These are phyloP conservation scores for Apiospora pterosperma DNA, from an alignment of 2,329 filamentous ascomycete genomes.

Conservation along the genomic window DNA sequence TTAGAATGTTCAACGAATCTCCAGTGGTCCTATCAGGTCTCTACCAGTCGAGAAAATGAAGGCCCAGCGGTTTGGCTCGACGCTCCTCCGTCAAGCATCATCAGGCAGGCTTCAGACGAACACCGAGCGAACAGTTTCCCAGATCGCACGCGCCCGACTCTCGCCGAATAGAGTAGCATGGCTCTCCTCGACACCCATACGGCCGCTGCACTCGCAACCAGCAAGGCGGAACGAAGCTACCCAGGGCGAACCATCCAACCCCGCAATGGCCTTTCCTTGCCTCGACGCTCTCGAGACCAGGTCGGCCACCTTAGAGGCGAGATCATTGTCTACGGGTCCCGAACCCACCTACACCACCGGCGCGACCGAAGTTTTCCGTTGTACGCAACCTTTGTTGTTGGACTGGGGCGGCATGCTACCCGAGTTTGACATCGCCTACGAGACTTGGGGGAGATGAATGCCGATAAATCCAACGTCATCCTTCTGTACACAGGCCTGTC, in stretches of 20 bases:
- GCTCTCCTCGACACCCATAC: conserved; percentile 9
- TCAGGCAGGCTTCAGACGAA: conserved; percentile 10
- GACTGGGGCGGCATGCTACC: conserved; percentile 95
- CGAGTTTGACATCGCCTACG: conserved; percentile 87
- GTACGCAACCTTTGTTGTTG: conserved; percentile 69
- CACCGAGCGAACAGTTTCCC: neutral
- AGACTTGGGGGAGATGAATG: conserved; percentile 86
- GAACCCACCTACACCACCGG: conserved; percentile 94
- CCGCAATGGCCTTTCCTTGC: conserved; percentile 85
- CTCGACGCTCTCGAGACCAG: conserved; percentile 79
- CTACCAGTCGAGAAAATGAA: conserved; percentile 18
- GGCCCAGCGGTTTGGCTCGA: conserved; percentile 15
- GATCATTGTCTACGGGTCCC: conserved; percentile 70
- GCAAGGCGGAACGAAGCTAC: conserved; percentile 17
- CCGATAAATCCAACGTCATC: conserved; percentile 81
- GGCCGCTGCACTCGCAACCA: conserved; percentile 21
- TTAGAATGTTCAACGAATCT: neutral
- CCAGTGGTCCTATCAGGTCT: neutral
- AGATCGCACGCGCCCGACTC: neutral
- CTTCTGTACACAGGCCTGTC: conserved; percentile 91
- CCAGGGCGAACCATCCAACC: conserved; percentile 60
- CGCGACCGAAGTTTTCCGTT: conserved; percentile 75
- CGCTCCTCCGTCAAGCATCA: conserved; percentile 21
- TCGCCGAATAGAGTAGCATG: neutral
- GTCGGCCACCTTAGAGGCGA: conserved; percentile 68